A percentile compares a stretch with the other conserved stretches of the same genome.
These are phyloP conservation scores for Paulownia fortunei DNA, from an alignment of 257 asterid species.

Conservation along the genomic window DNA sequence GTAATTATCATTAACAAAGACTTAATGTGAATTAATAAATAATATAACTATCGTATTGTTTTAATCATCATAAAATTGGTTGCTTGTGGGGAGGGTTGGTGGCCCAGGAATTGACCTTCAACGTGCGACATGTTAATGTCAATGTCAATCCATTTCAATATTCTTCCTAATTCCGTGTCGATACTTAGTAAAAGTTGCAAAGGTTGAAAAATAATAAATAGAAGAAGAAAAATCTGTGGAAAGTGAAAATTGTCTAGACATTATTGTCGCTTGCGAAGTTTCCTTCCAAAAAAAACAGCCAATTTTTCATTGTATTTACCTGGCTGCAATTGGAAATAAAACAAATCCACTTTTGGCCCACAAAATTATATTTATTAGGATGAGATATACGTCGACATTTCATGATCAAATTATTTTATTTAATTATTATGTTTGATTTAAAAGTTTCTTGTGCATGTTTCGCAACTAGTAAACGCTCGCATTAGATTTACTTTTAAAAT, in stretches of 20 bases:
- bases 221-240: constrained; percentile 1
- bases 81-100: background rate
- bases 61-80: too few species aligned
- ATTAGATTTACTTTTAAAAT: too few species aligned
- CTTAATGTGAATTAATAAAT: too few species aligned
- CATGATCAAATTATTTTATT: too few species aligned
- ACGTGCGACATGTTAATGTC: constrained; percentile 12
- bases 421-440: too few species aligned
- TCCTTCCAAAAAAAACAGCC: constrained; percentile 1
- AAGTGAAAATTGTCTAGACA: constrained; percentile 21
- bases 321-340: background rate
- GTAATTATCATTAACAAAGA: background rate
- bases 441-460: too few species aligned
- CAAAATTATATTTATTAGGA: background rate
- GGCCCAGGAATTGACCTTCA: constrained; percentile 23
- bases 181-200: constrained; percentile 11
- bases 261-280: constrained; percentile 18
- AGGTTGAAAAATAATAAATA: constrained; percentile 7
- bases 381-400: too few species aligned
- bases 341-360: background rate
- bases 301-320: background rate
- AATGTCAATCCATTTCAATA: background rate
- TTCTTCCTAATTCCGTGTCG: constrained; percentile 19
- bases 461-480: too few species aligned
- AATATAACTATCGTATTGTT: too few species aligned